Conservation (phyloP, 2,329 filamentous ascomycete genomes). For the Raffaelea deltoideospora region DNA sequence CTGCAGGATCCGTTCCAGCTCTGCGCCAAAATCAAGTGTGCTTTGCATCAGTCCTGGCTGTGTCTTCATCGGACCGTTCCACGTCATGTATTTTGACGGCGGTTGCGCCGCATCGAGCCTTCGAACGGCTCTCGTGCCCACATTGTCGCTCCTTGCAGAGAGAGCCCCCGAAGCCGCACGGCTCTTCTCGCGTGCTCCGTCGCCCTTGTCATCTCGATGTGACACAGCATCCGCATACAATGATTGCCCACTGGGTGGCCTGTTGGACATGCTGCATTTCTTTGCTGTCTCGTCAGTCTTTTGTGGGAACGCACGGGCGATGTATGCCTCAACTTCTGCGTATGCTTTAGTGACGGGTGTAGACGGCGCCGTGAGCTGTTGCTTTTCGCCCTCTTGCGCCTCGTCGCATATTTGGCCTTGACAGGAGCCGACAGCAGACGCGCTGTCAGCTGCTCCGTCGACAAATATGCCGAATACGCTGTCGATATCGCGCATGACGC, state of each 20-base stretch:
- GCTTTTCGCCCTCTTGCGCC: background rate
- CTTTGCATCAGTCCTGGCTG: slow-evolving; percentile 8
- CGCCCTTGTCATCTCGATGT: too few relatives aligned
- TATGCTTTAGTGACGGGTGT: slow-evolving; percentile 8
- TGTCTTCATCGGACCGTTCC: slow-evolving; percentile 9
- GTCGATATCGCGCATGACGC: slow-evolving; percentile 4
- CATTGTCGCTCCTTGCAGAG: slow-evolving; percentile 9
- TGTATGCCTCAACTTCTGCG: slow-evolving; percentile 7
- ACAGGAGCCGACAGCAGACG: too few relatives aligned
- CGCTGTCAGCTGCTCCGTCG: background rate
- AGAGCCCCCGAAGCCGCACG: too few relatives aligned
- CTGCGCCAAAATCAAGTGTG: slow-evolving; percentile 9
- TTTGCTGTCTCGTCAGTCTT: too few relatives aligned
- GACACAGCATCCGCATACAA: background rate
- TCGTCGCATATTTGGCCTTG: too few relatives aligned
- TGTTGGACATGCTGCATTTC: background rate
- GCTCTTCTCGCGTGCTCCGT: too few relatives aligned
- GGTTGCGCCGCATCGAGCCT: too few relatives aligned
- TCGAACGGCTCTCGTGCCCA: too few relatives aligned
- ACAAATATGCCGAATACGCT: slow-evolving; percentile 6
- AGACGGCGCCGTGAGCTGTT: slow-evolving; percentile 2
- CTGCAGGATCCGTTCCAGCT: slow-evolving; percentile 9
- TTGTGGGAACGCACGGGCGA: slow-evolving; percentile 1
- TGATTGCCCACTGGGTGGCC: background rate
- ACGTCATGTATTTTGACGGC: slow-evolving; percentile 11